Evolutionary conservation across 805 yeast species (phyloP), one percentile per base, ranked within the genome.

Genomic region (Scheffersomyces stipitis): DNA sequence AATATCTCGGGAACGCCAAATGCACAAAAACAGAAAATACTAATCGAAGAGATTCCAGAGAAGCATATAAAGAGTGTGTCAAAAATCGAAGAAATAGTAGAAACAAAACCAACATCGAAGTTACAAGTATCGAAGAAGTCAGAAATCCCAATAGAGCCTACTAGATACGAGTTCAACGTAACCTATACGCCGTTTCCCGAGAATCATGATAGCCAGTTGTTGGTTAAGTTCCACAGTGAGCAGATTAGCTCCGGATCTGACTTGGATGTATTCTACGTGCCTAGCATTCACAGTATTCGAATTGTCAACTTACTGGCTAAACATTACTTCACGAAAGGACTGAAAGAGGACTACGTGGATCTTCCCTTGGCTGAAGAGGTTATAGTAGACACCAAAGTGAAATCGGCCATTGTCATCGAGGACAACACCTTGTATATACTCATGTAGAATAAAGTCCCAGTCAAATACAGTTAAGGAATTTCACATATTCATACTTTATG

Each of bases 21-120:
- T 31, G 26, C 29, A 20, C 14, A 14, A 22, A 7, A 5, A 37
- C 36, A 20, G 10, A 71, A 60, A 36, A 79, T 78, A 5, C 49
- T 81, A 38, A 81, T 82, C 28, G 72, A 79, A 51, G 87, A 80
- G 41, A 69, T 81, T n/a, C n/a, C n/a, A n/a, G n/a, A n/a, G n/a
- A n/a, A n/a, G n/a, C n/a, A n/a, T n/a, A n/a, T n/a, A n/a, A n/a
- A n/a, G 10, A 64, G 60, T 15, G 68, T 56, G 5, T 58, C 62
- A 45, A 33, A 39, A 37, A 41, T 30, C 27, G 29, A 30, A 17
- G 5, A 5, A 9, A 8, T 15, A 15, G 20, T 18, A 4, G 15
- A 15, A 4, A 4, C 31, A 18, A 7, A 5, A 18, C 26, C 34
- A 6, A 15, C n/a, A n/a, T n/a, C n/a, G n/a, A n/a, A n/a, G n/a